These are phyloP conservation scores for Camelina sativa DNA, from an alignment of 345 rosid species.

Conservation along the genomic window DNA sequence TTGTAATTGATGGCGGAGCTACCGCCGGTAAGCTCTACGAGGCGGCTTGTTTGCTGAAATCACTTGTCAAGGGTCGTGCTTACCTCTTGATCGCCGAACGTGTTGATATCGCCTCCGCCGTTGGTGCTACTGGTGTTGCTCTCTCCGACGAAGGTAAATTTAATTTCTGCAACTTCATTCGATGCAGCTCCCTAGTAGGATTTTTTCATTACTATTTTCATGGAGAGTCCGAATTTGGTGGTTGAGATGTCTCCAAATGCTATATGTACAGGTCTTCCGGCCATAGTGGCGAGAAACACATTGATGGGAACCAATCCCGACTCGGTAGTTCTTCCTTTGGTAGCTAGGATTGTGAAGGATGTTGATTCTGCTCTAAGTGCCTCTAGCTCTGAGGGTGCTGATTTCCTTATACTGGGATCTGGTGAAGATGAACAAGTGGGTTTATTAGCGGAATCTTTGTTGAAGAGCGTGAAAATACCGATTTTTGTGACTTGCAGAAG, in stretches of 20 bases:
- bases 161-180: constrained; percentile 14
- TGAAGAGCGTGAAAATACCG: constrained; percentile 67
- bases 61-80: constrained; percentile 80
- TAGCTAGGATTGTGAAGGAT: constrained; percentile 75
- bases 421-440: constrained; percentile 48
- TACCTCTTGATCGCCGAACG: constrained; percentile 79
- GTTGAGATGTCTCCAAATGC: constrained; percentile 15
- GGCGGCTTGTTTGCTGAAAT: constrained; percentile 85
- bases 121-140: constrained; percentile 86
- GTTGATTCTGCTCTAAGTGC: constrained; percentile 66
- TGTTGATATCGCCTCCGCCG: constrained; percentile 86
- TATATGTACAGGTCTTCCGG: constrained; percentile 74
- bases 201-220: not conserved
- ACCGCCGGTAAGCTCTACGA: constrained; percentile 71
- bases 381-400: constrained; percentile 93
- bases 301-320: constrained; percentile 72
- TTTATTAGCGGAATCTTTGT: constrained; percentile 48
- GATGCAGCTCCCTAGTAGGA: not conserved
- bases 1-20: constrained; percentile 69
- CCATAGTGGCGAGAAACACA: constrained; percentile 88
- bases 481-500: constrained; percentile 50
- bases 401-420: constrained; percentile 68
- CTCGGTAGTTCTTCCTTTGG: constrained; percentile 80
- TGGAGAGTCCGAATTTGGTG: not conserved
- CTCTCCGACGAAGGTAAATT: constrained; percentile 84